phyloP scores from a whole-genome alignment of 148 eudicot species.

The Limonium bicolor region DNA sequence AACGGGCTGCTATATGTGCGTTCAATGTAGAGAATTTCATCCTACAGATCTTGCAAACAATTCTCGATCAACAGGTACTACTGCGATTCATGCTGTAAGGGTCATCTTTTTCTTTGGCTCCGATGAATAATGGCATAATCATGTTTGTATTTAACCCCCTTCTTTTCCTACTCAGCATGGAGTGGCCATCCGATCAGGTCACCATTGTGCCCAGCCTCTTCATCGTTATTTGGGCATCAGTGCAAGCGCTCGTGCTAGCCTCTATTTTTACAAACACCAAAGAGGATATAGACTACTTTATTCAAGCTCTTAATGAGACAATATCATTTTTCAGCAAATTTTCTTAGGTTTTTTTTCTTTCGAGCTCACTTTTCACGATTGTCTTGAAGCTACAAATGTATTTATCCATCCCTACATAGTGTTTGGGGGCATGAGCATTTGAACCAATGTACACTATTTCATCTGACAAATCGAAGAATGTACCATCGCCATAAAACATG shows the following conservation, averaged over 20 bases:
- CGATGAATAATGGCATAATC: too few relatives aligned
- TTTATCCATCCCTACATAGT: too few relatives aligned
- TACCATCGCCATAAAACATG: too few relatives aligned
- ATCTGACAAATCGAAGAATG: too few relatives aligned
- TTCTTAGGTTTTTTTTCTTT: too few relatives aligned
- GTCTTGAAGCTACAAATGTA: too few relatives aligned
- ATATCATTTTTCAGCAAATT: slow-evolving; percentile 64
- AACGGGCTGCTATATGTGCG: slow-evolving; percentile 78
- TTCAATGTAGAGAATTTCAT: slow-evolving; percentile 71
- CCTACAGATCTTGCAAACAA: slow-evolving; percentile 77
- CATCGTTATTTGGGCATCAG: slow-evolving; percentile 65
- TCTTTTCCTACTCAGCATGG: slow-evolving; percentile 43
- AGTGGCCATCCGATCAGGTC: slow-evolving; percentile 91
- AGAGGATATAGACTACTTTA: slow-evolving; percentile 63
- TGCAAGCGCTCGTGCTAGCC: slow-evolving; percentile 89
- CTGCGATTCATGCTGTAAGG: too few relatives aligned
- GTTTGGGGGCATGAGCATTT: too few relatives aligned
- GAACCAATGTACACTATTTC: too few relatives aligned
- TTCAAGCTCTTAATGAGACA: slow-evolving; percentile 56
- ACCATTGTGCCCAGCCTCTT: slow-evolving; percentile 96
- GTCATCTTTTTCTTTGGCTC: too few relatives aligned
- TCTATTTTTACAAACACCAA: slow-evolving; percentile 86
- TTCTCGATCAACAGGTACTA: slow-evolving; percentile 83
- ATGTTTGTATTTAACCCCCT: background rate
- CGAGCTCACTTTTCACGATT: too few relatives aligned